Percentiles rank a stretch among this genome's conserved stretches.
Conservation (phyloP, 495 filamentous ascomycete species). For the Copromyces sp. region DNA sequence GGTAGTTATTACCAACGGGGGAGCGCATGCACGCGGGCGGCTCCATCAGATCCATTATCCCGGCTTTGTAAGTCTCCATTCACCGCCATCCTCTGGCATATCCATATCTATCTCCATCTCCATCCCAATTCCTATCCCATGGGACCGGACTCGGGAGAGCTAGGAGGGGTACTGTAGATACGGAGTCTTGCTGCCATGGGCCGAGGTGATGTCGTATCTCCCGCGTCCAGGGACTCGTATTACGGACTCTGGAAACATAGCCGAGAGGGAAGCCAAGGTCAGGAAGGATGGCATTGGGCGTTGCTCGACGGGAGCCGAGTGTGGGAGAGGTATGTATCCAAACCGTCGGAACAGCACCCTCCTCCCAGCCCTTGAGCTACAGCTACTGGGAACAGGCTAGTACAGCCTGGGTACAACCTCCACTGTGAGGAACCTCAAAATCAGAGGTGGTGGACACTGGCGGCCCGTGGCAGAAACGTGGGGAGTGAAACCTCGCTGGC, state of each 20-base stretch:
- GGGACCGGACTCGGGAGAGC: background rate
- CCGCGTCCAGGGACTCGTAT: background rate
- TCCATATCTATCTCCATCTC: background rate
- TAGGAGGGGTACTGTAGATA: background rate
- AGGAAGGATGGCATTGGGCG: background rate
- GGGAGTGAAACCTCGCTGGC: background rate
- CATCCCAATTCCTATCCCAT: background rate
- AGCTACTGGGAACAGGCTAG: background rate
- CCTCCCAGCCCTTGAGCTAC: background rate
- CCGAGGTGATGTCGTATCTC: background rate
- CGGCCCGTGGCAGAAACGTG: background rate
- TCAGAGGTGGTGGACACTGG: background rate
- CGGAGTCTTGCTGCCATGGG: background rate
- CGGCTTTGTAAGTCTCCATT: background rate
- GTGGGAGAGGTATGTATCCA: background rate
- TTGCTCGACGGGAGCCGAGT: background rate
- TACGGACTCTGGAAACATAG: background rate
- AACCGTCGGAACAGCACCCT: background rate
- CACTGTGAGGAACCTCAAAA: background rate
- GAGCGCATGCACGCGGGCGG: background rate
- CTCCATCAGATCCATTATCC: background rate
- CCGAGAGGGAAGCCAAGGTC: background rate
- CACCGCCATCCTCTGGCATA: background rate
- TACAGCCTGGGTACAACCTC: background rate
- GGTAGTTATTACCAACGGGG: background rate